phyloP scores from a whole-genome alignment of 1,139 yeast species.

The Candida glucosophila region DNA sequence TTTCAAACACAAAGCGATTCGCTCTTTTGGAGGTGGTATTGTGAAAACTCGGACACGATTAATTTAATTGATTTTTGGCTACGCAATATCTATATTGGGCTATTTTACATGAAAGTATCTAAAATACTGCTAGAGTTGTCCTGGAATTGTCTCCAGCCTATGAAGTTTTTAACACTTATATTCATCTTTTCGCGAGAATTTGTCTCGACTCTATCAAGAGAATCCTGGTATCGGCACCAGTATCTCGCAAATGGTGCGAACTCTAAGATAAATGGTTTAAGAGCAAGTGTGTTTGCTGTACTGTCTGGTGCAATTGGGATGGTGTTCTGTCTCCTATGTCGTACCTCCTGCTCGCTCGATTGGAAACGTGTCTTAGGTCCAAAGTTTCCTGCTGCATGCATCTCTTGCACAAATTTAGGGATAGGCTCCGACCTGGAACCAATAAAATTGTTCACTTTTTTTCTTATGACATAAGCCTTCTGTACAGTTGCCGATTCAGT shows the following conservation, averaged over 20 bases:
- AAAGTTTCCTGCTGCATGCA: too few species aligned
- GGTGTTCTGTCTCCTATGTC: background rate
- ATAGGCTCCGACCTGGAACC: slow-evolving; percentile 19
- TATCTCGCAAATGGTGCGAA: slow-evolving; percentile 24
- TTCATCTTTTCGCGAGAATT: slow-evolving; percentile 9
- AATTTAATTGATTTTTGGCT: slow-evolving; percentile 23
- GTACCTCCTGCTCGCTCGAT: slow-evolving; percentile 1
- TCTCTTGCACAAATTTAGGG: slow-evolving; percentile 11
- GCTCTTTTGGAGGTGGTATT: slow-evolving; percentile 73
- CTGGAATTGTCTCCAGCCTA: slow-evolving; percentile 32
- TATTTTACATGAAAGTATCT: slow-evolving; percentile 6
- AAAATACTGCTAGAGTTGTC: slow-evolving; percentile 8
- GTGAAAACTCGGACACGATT: slow-evolving; percentile 33
- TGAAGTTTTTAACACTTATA: slow-evolving; percentile 19
- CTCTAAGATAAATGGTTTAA: slow-evolving; percentile 16
- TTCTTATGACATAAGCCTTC: slow-evolving; percentile 2
- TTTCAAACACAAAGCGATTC: slow-evolving; percentile 54
- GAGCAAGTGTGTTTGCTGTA: slow-evolving; percentile 17
- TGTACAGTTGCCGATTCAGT: background rate
- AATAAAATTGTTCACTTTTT: slow-evolving; percentile 12
- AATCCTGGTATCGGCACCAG: slow-evolving; percentile 28
- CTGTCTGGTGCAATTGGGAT: too few species aligned
- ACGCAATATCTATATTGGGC: slow-evolving; percentile 1
- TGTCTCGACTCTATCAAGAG: slow-evolving; percentile 18
- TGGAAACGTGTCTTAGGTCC: slow-evolving; percentile 7